Evolutionary conservation across 305 asterid species (phyloP).

Genomic region (Rubia balearica): DNA sequence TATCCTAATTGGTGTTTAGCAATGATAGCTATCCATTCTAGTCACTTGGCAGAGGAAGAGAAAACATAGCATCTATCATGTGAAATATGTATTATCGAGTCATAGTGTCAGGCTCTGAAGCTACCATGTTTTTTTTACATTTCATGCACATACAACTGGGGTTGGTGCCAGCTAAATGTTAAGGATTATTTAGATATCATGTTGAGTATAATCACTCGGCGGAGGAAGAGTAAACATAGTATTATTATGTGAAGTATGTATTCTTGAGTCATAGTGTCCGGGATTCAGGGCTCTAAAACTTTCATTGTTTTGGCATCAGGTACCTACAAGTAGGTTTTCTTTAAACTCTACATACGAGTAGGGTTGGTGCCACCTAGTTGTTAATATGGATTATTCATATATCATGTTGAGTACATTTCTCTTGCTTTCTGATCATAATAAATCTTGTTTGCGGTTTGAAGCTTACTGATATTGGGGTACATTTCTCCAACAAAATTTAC

Average conservation of each 20-base stretch:
- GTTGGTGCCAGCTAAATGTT: neutral
- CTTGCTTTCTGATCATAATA: neutral
- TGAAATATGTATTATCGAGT: neutral
- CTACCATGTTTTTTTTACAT: constrained; percentile 3
- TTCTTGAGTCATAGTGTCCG: neutral
- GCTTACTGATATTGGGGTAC: constrained; percentile 5
- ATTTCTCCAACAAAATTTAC: constrained; percentile 35
- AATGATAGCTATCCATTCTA: neutral
- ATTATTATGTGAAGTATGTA: neutral
- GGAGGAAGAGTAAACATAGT: neutral
- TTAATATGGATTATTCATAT: neutral
- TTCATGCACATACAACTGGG: constrained; percentile 2
- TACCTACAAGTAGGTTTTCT: neutral
- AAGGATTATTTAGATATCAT: neutral
- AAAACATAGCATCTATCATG: neutral
- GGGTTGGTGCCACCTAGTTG: neutral
- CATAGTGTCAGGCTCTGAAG: neutral
- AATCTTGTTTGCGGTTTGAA: neutral
- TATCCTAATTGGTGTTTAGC: neutral
- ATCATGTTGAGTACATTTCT: neutral
- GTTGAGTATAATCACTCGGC: neutral
- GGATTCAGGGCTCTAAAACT: neutral
- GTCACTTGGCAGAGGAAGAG: neutral
- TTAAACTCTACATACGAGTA: neutral
- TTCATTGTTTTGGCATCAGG: neutral